Evolutionary conservation across 2,329 filamentous ascomycete species (phyloP).

Genomic region (Aspergillus niger): DNA sequence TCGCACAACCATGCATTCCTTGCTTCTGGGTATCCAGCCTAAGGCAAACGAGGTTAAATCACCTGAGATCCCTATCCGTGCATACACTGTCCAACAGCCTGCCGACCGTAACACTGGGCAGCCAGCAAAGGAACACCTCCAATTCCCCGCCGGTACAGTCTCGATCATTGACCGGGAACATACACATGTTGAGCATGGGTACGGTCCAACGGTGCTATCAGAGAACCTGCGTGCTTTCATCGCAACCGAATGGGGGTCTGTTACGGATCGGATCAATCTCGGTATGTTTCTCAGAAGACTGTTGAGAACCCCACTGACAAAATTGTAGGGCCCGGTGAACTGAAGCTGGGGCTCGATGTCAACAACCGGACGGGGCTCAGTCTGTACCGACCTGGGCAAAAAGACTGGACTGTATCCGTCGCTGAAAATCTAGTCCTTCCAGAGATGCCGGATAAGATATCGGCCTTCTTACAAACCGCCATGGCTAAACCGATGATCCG

Average conservation of each 20-base stretch:
- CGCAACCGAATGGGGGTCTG: conserved; percentile 72
- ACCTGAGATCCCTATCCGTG: conserved; percentile 67
- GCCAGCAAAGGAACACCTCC: conserved; percentile 34
- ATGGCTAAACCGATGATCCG: conserved; percentile 68
- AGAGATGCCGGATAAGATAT: conserved; percentile 64
- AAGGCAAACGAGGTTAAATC: conserved; percentile 69
- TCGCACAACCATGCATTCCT: conserved; percentile 68
- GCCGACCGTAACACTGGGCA: conserved; percentile 35
- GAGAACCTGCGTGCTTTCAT: conserved; percentile 74
- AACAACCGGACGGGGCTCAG: conserved; percentile 63
- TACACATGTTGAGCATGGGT: conserved; percentile 55
- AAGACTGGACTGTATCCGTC: conserved; percentile 75
- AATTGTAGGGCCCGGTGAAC: conserved; percentile 63
- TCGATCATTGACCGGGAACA: conserved; percentile 71
- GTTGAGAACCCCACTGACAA: conserved; percentile 16
- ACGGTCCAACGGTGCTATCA: conserved; percentile 70
- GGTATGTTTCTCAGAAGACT: conserved; percentile 40
- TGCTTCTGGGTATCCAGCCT: conserved; percentile 72
- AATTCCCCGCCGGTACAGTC: conserved; percentile 40
- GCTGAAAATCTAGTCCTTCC: conserved; percentile 66
- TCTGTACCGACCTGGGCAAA: conserved; percentile 71
- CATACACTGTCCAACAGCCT: conserved; percentile 62
- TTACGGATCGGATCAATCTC: conserved; percentile 83
- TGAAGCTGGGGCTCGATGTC: conserved; percentile 67
- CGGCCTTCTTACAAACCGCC: conserved; percentile 61